Percentiles rank a stretch among this genome's conserved stretches.
Evolutionary conservation across 768 basidiomycete species (phyloP).

Genomic region (Coprinopsis cinerea): DNA sequence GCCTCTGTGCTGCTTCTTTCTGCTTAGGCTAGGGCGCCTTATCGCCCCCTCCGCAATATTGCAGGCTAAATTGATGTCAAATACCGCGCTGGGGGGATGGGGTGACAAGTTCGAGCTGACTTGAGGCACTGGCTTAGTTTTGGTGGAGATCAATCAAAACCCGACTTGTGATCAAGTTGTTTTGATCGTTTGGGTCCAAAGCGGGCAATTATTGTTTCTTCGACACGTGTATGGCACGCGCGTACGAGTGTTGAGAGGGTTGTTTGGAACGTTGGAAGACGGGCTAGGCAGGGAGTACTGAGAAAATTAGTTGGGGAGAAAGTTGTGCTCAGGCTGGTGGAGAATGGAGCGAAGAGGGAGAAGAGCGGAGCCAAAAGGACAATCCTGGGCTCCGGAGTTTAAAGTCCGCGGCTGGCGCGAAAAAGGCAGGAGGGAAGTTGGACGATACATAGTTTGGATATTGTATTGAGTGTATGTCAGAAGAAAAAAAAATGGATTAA

Average conservation of each 20-base stretch:
- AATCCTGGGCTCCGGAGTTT: slow-evolving; percentile 28
- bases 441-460: no score
- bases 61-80: neutral
- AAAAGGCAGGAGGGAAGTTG: no score
- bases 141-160: slow-evolving; percentile 13
- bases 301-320: neutral
- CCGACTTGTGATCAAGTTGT: slow-evolving; percentile 12
- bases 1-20: no score
- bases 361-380: slow-evolving; percentile 1
- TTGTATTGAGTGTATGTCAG: neutral
- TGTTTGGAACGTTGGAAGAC: neutral
- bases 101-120: slow-evolving; percentile 8
- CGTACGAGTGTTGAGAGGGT: neutral
- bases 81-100: neutral
- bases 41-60: neutral
- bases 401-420: slow-evolving; percentile 11
- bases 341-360: neutral
- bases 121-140: slow-evolving; percentile 9
- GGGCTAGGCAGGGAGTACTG: neutral
- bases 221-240: slow-evolving; percentile 19
- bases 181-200: slow-evolving; percentile 6
- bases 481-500: neutral
- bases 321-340: neutral
- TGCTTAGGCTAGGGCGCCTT: neutral
- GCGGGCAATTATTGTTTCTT: neutral